These are phyloP conservation scores for Magnusiomyces paraingens DNA, from an alignment of 1,139 yeast genomes.

Conservation along the genomic window DNA sequence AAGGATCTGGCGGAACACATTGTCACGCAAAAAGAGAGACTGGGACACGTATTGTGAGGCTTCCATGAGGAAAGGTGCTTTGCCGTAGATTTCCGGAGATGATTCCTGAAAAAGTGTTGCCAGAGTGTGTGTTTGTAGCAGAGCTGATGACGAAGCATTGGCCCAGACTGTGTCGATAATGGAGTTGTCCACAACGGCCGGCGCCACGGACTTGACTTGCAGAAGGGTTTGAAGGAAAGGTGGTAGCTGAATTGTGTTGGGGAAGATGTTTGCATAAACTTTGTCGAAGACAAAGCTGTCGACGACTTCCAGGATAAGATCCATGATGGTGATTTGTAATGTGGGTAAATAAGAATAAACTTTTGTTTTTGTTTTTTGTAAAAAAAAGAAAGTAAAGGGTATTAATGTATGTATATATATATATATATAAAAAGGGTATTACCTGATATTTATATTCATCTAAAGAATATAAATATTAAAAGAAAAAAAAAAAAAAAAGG, in stretches of 20 bases:
- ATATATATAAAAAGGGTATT: too few species aligned
- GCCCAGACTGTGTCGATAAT: neutral
- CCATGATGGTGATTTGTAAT: slow-evolving; percentile 51
- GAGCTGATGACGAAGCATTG: slow-evolving; percentile 5
- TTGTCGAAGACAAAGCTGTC: slow-evolving; percentile 70
- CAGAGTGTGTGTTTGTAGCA: slow-evolving; percentile 12
- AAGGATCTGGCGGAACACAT: slow-evolving; percentile 60
- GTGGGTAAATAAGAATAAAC: too few species aligned
- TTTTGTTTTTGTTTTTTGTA: too few species aligned
- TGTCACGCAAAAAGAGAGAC: slow-evolving; percentile 65
- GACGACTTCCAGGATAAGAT: slow-evolving; percentile 71
- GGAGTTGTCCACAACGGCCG: neutral
- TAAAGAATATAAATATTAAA: neutral
- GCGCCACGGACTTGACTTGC: neutral
- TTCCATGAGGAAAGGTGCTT: slow-evolving; percentile 42
- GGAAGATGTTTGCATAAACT: slow-evolving; percentile 56
- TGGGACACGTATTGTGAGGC: slow-evolving; percentile 49
- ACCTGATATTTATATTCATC: too few species aligned
- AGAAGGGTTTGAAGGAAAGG: slow-evolving; percentile 3
- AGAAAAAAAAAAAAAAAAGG: neutral
- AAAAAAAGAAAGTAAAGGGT: neutral
- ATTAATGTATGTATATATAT: too few species aligned
- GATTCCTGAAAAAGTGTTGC: slow-evolving; percentile 11
- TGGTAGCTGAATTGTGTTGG: slow-evolving; percentile 26
- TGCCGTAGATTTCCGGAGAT: slow-evolving; percentile 39